phyloP scores from a whole-genome alignment of 176 grass and related monocot genomes.

The Echinochloa phyllopogon region DNA sequence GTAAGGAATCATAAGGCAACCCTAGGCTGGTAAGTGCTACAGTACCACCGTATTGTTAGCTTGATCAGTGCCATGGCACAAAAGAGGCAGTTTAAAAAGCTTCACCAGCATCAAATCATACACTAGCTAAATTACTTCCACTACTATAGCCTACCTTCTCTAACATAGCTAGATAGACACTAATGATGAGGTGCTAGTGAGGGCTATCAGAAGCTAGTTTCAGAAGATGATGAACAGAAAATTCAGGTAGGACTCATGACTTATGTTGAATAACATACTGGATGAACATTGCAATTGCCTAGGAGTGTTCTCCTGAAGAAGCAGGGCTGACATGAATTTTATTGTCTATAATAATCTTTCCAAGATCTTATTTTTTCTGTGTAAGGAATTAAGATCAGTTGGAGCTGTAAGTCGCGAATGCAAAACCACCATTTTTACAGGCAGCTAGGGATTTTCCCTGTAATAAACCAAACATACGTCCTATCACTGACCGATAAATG shows the following conservation, averaged over 20 bases:
- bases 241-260: conserved; percentile 1
- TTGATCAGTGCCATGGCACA: background rate
- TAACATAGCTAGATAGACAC: background rate
- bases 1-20: background rate
- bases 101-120: conserved; percentile 29
- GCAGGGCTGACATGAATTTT: background rate
- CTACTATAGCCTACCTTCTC: background rate
- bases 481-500: background rate
- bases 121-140: background rate
- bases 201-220: background rate
- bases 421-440: background rate
- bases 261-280: background rate
- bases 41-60: background rate
- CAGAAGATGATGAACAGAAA: conserved; percentile 4
- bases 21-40: background rate
- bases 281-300: conserved; percentile 1
- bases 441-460: background rate
- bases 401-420: background rate
- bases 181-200: background rate
- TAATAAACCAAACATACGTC: background rate
- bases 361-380: background rate
- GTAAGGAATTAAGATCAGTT: background rate
- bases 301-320: background rate
- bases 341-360: background rate
- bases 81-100: background rate